Conservation (phyloP, 208 protist genomes). For the Trypanosoma vivax region DNA sequence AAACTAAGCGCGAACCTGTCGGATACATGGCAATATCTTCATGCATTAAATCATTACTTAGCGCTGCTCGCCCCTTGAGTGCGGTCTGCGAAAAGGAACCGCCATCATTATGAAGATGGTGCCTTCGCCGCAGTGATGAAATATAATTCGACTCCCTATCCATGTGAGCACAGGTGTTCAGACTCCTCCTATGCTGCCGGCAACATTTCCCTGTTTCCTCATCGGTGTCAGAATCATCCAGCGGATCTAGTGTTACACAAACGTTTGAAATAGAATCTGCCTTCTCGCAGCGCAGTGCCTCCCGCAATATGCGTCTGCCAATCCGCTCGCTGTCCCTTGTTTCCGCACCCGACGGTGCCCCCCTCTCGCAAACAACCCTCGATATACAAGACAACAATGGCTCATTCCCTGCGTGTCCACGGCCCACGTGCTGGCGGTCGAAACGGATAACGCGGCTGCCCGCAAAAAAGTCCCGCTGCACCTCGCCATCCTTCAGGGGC, state of each 20-base stretch:
- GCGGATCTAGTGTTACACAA: slow-evolving; percentile 12
- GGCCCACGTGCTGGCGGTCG: slow-evolving; percentile 15
- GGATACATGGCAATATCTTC: slow-evolving; percentile 28
- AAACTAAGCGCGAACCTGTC: slow-evolving; percentile 51
- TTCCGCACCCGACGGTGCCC: slow-evolving; percentile 11
- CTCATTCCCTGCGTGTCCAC: slow-evolving; percentile 3
- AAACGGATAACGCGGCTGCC: slow-evolving; percentile 35
- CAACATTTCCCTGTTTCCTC: not conserved
- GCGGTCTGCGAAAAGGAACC: not conserved
- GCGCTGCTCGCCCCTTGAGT: not conserved
- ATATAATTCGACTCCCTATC: not conserved
- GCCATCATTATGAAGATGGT: not conserved
- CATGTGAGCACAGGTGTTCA: slow-evolving; percentile 5
- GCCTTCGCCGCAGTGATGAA: slow-evolving; percentile 6
- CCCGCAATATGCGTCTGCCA: slow-evolving; percentile 20
- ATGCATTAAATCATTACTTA: not conserved
- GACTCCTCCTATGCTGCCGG: slow-evolving; percentile 19
- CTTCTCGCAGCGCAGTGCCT: slow-evolving; percentile 12
- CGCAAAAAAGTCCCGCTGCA: slow-evolving; percentile 31
- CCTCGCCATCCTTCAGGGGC: slow-evolving; percentile 19
- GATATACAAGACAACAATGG: slow-evolving; percentile 4
- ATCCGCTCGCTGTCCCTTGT: slow-evolving; percentile 15
- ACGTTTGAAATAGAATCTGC: slow-evolving; percentile 7
- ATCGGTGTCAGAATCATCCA: slow-evolving; percentile 13
- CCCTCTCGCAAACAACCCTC: not conserved